Evolutionary conservation across 768 basidiomycete genomes (phyloP), one percentile per base, ranked within the genome.

Genomic region (Mycena vulgaris): DNA sequence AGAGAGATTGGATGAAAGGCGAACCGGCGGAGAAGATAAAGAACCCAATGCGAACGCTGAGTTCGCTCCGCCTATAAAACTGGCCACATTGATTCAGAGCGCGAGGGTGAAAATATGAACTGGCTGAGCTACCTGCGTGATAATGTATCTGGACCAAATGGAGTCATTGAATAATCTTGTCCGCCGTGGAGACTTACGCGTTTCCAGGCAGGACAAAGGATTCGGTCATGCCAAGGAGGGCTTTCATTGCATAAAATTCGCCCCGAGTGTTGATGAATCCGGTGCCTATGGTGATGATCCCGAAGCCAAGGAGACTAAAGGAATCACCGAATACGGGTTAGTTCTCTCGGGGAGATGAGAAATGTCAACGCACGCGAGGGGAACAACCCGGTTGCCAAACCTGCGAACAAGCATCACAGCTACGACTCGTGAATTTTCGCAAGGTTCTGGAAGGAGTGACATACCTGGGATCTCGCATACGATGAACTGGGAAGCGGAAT

Each of bases 11-110:
- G 27, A 14, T 6, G 23, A 19, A 37, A 13, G 21, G 25, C 60
- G 0, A 1, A 61, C 60, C 60, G 33, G 60, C 53, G 13, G 57
- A 57, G 13, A 66, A 59, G 21, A 66, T 66, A 28, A 57, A 66
- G 31, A 59, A 49, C n/a, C 65, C 65, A 25, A 66, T 59, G 8
- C 65, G 65, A 10, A 49, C 31, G 25, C 55, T 66, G 65, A 67
- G 30, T 42, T 60, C 66, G 5, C 49, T 57, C 1, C 66, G 66
- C 31, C 25, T 58, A 35, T 60, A 60, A 21, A 59, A 67, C 61
- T 63, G 35, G 11, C 21, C 5, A 16, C 23, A 40, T 21, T n/a
- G 19, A 17, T 28, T 30, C 9, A 30, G 45, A 33, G 33, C n/a
- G 7, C 8, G 3, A 4, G 6, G 4, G 30, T n/a, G 3, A 31